Conservation (phyloP, 495 filamentous ascomycete species). For the Annulohypoxylon bovei region DNA sequence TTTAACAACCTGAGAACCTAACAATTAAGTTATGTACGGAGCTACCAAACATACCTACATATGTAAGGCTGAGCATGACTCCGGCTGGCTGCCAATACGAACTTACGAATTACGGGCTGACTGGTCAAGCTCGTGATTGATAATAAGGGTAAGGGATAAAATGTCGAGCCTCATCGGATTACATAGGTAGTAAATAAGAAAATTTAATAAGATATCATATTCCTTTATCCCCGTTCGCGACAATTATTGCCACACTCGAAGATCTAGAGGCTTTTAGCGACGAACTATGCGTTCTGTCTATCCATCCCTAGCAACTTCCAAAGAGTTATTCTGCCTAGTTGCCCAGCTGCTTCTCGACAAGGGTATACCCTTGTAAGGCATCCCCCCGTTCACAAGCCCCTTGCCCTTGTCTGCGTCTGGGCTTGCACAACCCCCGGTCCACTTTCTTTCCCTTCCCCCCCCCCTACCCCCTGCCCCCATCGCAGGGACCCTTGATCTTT, state of each 20-base stretch:
- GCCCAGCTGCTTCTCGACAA: constrained; percentile 23
- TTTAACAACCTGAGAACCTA: not conserved
- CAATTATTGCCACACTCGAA: constrained; percentile 32
- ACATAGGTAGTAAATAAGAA: not conserved
- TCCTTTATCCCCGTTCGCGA: not conserved
- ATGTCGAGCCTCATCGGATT: constrained; percentile 2
- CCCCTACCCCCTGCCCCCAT: constrained; percentile 27
- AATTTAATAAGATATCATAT: constrained; percentile 10
- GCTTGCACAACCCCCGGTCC: constrained; percentile 39
- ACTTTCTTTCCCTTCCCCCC: not conserved
- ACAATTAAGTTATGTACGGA: not conserved
- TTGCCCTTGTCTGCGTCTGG: constrained; percentile 40
- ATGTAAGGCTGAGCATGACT: constrained; percentile 38
- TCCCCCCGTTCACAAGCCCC: constrained; percentile 31
- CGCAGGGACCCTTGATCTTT: constrained; percentile 35
- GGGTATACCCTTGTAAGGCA: constrained; percentile 19
- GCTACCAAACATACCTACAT: not conserved
- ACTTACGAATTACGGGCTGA: not conserved
- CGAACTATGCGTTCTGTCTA: constrained; percentile 25
- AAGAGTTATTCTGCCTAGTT: constrained; percentile 16
- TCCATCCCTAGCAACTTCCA: constrained; percentile 13
- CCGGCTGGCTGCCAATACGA: constrained; percentile 22
- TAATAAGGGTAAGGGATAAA: not conserved
- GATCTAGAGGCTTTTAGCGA: constrained; percentile 26
- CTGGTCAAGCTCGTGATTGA: constrained; percentile 15